Conservation (phyloP, 2,329 filamentous ascomycete genomes). For the Nectriaceae sp. region DNA sequence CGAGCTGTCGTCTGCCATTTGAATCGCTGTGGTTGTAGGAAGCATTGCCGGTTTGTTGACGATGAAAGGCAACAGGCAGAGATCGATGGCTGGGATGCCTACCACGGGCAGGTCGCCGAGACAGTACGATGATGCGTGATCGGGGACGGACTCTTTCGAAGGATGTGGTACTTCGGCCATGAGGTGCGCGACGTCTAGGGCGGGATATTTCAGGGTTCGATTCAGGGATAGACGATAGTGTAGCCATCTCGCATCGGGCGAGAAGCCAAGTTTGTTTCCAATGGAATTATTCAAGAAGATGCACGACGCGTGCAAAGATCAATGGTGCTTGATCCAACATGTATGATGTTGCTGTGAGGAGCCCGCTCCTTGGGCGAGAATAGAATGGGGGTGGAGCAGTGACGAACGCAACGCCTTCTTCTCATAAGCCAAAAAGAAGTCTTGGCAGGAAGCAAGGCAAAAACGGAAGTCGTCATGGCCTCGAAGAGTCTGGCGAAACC, state of each 20-base stretch:
- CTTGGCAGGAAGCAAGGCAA: not conserved
- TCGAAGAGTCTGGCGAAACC: constrained; percentile 2
- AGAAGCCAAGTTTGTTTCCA: constrained; percentile 13
- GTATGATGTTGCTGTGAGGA: not conserved
- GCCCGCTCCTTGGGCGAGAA: too few relatives aligned
- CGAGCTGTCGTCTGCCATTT: not conserved
- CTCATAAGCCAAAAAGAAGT: not conserved
- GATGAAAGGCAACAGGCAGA: constrained; percentile 2
- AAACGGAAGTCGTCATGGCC: not conserved
- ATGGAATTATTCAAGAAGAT: constrained; percentile 26
- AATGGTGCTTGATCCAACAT: not conserved
- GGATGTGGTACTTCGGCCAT: constrained; percentile 13
- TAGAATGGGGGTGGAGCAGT: too few relatives aligned
- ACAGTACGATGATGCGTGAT: constrained; percentile 29
- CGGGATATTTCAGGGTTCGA: constrained; percentile 20
- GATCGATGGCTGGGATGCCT: constrained; percentile 17
- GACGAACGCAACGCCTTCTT: too few relatives aligned
- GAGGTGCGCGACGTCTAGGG: constrained; percentile 12
- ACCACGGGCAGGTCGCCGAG: constrained; percentile 26
- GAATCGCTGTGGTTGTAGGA: not conserved
- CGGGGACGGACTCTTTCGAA: constrained; percentile 23
- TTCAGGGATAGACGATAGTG: constrained; percentile 30
- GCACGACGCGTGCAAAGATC: not conserved
- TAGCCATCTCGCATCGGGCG: constrained; percentile 28
- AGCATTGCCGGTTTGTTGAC: not conserved